Conservation (phyloP, 441 rosid genomes). For the Raphanus hybrid region DNA sequence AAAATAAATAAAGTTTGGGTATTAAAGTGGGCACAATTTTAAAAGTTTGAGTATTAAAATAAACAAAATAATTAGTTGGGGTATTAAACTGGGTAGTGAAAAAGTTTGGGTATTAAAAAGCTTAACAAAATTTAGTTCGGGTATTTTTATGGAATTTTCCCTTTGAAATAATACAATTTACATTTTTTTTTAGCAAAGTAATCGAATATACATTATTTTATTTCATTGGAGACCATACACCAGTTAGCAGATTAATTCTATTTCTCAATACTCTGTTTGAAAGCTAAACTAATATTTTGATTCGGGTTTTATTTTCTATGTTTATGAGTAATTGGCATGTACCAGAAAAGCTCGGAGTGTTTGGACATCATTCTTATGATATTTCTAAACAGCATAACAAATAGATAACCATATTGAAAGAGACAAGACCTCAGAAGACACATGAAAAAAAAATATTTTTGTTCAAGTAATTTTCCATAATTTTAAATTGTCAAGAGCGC, state of each 20-base stretch:
- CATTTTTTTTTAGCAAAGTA: background rate
- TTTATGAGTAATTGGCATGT: constrained; percentile 12
- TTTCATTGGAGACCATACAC: constrained; percentile 6
- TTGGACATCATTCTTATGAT: too few relatives aligned
- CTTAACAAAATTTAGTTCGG: too few relatives aligned
- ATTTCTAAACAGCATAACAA: constrained; percentile 5
- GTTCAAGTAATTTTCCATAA: too few relatives aligned
- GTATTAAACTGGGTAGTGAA: too few relatives aligned
- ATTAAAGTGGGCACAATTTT: too few relatives aligned
- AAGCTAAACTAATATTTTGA: too few relatives aligned
- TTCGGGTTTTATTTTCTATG: background rate
- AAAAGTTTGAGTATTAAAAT: too few relatives aligned
- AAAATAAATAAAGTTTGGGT: too few relatives aligned
- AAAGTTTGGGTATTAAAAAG: too few relatives aligned
- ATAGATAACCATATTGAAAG: constrained; percentile 18
- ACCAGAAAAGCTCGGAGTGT: too few relatives aligned
- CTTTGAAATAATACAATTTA: constrained; percentile 1
- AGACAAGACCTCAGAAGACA: constrained; percentile 25
- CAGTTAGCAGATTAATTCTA: background rate
- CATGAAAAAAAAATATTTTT: background rate
- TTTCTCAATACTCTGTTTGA: background rate
- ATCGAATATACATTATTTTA: constrained; percentile 4
- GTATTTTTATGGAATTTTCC: background rate
- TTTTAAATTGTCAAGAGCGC: background rate
- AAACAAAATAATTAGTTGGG: too few relatives aligned